phyloP scores from a whole-genome alignment of 371 early-diverging fungal genomes.

The Choanephora cucurbitarum region DNA sequence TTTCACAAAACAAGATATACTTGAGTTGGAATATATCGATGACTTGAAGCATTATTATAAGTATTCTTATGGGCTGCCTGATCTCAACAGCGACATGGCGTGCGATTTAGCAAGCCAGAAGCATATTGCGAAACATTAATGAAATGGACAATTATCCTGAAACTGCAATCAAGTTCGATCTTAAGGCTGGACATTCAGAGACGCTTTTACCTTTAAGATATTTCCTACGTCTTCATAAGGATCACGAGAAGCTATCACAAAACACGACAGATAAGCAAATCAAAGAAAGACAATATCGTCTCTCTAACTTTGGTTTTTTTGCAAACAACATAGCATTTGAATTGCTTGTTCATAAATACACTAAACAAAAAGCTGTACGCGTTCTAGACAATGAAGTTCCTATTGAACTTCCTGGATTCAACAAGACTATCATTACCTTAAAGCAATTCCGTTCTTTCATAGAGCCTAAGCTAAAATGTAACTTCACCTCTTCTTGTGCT shows the following conservation, averaged over 20 bases:
- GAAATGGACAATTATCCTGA: background rate
- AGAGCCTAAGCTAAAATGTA: background rate
- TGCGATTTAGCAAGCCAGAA: slow-evolving; percentile 29
- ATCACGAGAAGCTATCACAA: slow-evolving; percentile 7
- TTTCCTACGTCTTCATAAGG: slow-evolving; percentile 30
- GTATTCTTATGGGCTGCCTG: slow-evolving; percentile 35
- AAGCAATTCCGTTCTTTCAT: background rate
- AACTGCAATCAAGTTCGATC: slow-evolving; percentile 10
- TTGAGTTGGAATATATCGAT: slow-evolving; percentile 32
- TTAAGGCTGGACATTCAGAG: slow-evolving; percentile 48
- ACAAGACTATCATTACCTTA: background rate
- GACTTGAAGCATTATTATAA: slow-evolving; percentile 41
- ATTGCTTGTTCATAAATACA: background rate
- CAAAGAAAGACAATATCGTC: slow-evolving; percentile 7
- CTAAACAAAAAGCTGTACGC: slow-evolving; percentile 1
- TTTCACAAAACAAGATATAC: slow-evolving; percentile 28
- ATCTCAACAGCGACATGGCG: slow-evolving; percentile 35
- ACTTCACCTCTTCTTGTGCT: background rate
- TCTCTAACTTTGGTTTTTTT: slow-evolving; percentile 16
- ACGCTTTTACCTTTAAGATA: slow-evolving; percentile 39
- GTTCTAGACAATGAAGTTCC: slow-evolving; percentile 16
- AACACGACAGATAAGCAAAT: slow-evolving; percentile 9
- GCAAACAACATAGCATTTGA: slow-evolving; percentile 17
- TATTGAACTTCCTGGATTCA: background rate
- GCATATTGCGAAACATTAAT: slow-evolving; percentile 27